A percentile compares a stretch with the other conserved stretches of the same genome.
phyloP scores from a whole-genome alignment of 345 rosid species.

The Syzygium aromaticum region DNA sequence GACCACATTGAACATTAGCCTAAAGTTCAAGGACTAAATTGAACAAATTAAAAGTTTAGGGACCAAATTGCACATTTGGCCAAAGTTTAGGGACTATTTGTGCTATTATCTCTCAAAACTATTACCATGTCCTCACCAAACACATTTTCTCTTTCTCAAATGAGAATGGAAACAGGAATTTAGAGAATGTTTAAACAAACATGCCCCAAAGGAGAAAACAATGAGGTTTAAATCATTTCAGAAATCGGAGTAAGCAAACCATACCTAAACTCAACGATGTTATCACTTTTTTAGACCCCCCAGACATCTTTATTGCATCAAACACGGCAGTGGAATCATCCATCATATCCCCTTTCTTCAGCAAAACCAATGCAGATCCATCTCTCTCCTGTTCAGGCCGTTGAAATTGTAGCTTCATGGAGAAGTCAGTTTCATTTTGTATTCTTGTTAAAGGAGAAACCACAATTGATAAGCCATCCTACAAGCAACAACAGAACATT shows the following conservation, averaged over 20 bases:
- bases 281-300: conserved; percentile 68
- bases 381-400: conserved; percentile 48
- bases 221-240: neutral
- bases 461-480: conserved; percentile 80
- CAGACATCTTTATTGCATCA: conserved; percentile 67
- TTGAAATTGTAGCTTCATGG: conserved; percentile 75
- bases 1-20: too few species aligned
- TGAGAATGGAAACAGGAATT: neutral
- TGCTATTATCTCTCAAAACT: neutral
- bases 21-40: too few species aligned
- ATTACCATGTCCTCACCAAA: neutral
- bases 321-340: conserved; percentile 80
- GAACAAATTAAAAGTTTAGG: too few species aligned
- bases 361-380: conserved; percentile 44
- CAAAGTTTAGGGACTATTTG: too few species aligned
- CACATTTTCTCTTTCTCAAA: neutral
- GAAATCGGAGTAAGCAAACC: conserved; percentile 7
- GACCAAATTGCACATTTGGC: too few species aligned
- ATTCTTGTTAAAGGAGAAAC: conserved; percentile 83
- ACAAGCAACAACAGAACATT: conserved; percentile 6
- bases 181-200: neutral
- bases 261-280: conserved; percentile 76
- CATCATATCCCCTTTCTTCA: conserved; percentile 66
- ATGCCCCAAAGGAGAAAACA: neutral
- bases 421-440: conserved; percentile 69